Evolutionary conservation across 257 asterid species (phyloP), one percentile per base, ranked within the genome.

Genomic region (Orobanche coerulescens): DNA sequence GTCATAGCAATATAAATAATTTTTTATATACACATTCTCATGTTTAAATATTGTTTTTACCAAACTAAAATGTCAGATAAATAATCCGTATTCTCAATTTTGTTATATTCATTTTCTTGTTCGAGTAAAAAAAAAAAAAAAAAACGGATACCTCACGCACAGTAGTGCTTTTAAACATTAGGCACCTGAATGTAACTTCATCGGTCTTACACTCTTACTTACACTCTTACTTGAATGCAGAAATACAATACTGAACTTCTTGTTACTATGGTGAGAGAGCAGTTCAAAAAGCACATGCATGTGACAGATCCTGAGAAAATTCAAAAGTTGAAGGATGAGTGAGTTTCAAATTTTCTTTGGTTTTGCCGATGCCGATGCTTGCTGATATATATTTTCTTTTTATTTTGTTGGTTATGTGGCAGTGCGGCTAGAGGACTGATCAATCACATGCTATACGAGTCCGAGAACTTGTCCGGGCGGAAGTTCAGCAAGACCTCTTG

Each of bases 341-440:
- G 69, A 84, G 94, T 79, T 66, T 24, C 46, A 4, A 25, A 15
- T 28, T 12, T 28, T 12, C 44, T 44, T 33, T 37, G 25, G 4
- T 62, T 57, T 34, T 37, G 9, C 25, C 3, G 11, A 6, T 33
- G 34, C n/a, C n/a, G n/a, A n/a, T n/a, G n/a, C n/a, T 31, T 5
- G 34, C 7, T 13, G 6, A 13, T 24, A 28, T 1, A 6, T n/a
- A 15, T 5, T 43, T 5, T 43, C 0, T 19, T 43, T 43, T n/a
- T n/a, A 43, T 43, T 43, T n/a, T 39, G 51, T 18, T 56, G 18
- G 63, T 31, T 22, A 15, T 71, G 52, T 66, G 75, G 61, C 84
- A 90, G 96, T 73, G 98, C 98, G 0, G 96, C 96, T 0, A 79
- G 98, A 64, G 98, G 98, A 42, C 78, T 92, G 65, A 84, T 86